phyloP scores from a whole-genome alignment of 140 eudicot genomes.

The Ambrosia hybrid region DNA sequence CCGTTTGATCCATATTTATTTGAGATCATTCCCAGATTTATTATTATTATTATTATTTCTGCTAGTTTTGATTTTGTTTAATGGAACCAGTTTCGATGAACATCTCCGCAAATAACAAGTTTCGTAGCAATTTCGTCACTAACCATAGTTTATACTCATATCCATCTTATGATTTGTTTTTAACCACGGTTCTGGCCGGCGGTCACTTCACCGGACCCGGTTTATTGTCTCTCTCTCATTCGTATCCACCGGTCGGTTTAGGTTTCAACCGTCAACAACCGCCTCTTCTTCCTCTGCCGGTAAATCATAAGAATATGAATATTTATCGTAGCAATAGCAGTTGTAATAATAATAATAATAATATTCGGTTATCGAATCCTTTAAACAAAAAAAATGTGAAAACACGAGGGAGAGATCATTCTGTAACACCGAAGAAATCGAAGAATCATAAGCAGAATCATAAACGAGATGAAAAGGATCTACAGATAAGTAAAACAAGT shows the following conservation, averaged over 20 bases:
- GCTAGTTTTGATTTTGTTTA: not conserved
- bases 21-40: slow-evolving; percentile 38
- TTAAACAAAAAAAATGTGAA: slow-evolving; percentile 38
- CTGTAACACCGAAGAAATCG: slow-evolving; percentile 51
- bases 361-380: slow-evolving; percentile 30
- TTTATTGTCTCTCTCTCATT: slow-evolving; percentile 27
- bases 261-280: slow-evolving; percentile 45
- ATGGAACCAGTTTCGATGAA: slow-evolving; percentile 55
- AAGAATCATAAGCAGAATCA: slow-evolving; percentile 32
- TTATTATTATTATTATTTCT: not conserved
- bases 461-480: slow-evolving; percentile 21
- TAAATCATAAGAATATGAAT: not conserved
- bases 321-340: slow-evolving; percentile 27
- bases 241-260: slow-evolving; percentile 37
- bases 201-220: slow-evolving; percentile 32
- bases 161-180: slow-evolving; percentile 37
- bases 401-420: slow-evolving; percentile 38
- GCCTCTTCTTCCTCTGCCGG: slow-evolving; percentile 73
- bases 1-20: slow-evolving; percentile 43
- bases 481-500: not conserved
- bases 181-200: slow-evolving; percentile 22
- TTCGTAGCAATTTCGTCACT: slow-evolving; percentile 24
- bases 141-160: slow-evolving; percentile 31
- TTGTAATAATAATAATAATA: slow-evolving; percentile 9
- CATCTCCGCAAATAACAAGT: slow-evolving; percentile 46